phyloP scores from a whole-genome alignment of 2,329 filamentous ascomycete genomes.

The Fusarium clavum region DNA sequence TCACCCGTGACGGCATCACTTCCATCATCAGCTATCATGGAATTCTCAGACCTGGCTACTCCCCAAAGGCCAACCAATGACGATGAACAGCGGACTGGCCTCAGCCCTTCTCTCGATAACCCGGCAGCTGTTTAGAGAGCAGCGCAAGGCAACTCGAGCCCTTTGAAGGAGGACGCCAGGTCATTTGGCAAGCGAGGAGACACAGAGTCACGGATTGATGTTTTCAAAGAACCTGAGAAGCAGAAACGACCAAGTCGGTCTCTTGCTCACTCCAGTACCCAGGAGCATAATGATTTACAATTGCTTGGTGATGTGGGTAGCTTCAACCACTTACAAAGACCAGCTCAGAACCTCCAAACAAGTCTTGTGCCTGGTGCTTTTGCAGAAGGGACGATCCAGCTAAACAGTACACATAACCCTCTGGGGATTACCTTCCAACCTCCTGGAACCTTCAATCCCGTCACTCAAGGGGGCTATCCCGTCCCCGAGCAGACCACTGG shows the following conservation, averaged over 20 bases:
- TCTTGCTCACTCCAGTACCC: background rate
- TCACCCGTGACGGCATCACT: slow-evolving; percentile 37
- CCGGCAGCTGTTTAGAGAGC: slow-evolving; percentile 41
- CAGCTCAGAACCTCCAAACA: background rate
- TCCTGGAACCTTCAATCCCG: background rate
- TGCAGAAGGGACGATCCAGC: slow-evolving; percentile 1
- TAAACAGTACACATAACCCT: slow-evolving; percentile 1
- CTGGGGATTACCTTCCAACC: slow-evolving; percentile 14
- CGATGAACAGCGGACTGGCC: background rate
- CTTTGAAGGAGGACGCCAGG: slow-evolving; percentile 2
- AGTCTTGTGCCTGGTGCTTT: background rate
- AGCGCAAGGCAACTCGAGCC: slow-evolving; percentile 25
- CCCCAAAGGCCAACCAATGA: slow-evolving; percentile 1
- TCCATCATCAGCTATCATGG: slow-evolving; percentile 38
- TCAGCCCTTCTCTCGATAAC: slow-evolving; percentile 17
- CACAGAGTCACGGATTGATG: background rate
- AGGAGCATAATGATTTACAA: slow-evolving; percentile 3
- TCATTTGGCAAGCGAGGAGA: slow-evolving; percentile 8
- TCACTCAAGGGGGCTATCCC: background rate
- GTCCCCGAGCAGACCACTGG: slow-evolving; percentile 2
- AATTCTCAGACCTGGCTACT: slow-evolving; percentile 30
- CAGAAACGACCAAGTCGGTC: slow-evolving; percentile 3
- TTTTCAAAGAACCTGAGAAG: slow-evolving; percentile 13
- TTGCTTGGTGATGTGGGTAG: background rate
- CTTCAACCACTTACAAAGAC: background rate